A percentile compares a stretch with the other conserved stretches of the same genome.
These are phyloP conservation scores for Suhomyces vadensis DNA, from an alignment of 805 yeast species.

Conservation along the genomic window DNA sequence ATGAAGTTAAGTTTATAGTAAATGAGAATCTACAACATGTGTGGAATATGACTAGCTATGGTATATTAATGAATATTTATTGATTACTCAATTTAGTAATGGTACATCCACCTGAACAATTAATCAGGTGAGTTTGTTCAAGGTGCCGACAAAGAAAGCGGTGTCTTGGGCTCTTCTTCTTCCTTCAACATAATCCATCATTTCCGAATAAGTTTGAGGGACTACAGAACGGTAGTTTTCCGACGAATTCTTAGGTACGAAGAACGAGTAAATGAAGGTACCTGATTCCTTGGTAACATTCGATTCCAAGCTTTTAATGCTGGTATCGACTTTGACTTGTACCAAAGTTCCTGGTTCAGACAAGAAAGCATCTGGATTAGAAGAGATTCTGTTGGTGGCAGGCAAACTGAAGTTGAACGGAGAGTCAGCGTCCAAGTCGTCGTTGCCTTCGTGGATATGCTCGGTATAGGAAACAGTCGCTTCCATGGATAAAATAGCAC, in stretches of 20 bases:
- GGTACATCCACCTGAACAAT: background rate
- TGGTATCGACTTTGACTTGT: constrained; percentile 86
- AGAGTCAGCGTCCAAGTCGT: constrained; percentile 26
- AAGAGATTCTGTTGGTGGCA: constrained; percentile 55
- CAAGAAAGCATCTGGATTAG: constrained; percentile 57
- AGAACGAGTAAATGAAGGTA: constrained; percentile 84
- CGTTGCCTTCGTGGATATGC: constrained; percentile 52
- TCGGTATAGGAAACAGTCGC: constrained; percentile 88
- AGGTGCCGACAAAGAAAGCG: constrained; percentile 56
- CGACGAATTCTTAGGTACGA: constrained; percentile 63
- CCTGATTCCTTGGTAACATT: constrained; percentile 72
- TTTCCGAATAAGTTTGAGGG: constrained; percentile 86
- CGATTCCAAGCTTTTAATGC: constrained; percentile 67
- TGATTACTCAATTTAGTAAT: no score
- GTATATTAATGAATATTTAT: background rate
- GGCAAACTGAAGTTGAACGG: constrained; percentile 55
- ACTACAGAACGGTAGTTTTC: constrained; percentile 63
- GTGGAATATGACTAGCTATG: background rate
- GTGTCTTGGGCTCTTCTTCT: constrained; percentile 87
- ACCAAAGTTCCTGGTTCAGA: constrained; percentile 82
- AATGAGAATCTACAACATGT: no score
- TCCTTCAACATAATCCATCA: constrained; percentile 89
- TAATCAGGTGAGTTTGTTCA: no score
- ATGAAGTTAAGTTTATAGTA: no score
- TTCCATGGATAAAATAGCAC: constrained; percentile 79